Evolutionary conservation across 768 basidiomycete genomes (phyloP).

Genomic region (Hericium coralloides): DNA sequence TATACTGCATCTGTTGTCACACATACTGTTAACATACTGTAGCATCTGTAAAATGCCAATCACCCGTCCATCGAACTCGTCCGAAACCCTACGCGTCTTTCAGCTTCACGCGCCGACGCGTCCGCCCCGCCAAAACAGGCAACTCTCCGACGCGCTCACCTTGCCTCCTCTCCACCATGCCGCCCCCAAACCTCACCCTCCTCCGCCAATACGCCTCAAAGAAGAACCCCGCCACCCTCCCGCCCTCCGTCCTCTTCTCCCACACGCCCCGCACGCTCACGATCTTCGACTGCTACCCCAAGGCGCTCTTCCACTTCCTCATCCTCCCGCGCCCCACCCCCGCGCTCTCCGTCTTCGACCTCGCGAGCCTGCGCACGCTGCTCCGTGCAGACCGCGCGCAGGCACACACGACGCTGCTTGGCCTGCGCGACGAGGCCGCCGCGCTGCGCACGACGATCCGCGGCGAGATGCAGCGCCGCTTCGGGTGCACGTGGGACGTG

Average conservation of each 20-base stretch:
- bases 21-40: neutral
- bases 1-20: neutral
- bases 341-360: constrained; percentile 24
- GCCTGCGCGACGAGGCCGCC: constrained; percentile 48
- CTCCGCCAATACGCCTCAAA: constrained; percentile 52
- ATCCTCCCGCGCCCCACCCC: constrained; percentile 59
- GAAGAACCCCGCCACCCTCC: constrained; percentile 41
- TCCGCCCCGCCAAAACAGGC: neutral
- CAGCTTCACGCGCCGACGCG: neutral
- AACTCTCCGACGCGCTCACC: neutral
- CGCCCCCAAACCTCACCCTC: constrained; percentile 31
- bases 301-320: constrained; percentile 83
- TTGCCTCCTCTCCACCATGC: neutral
- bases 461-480: constrained; percentile 70
- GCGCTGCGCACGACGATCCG: constrained; percentile 51
- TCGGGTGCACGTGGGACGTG: constrained; percentile 69
- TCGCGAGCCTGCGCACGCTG: constrained; percentile 49
- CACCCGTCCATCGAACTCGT: no score
- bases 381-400: constrained; percentile 45
- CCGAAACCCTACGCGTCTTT: neutral
- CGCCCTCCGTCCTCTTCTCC: constrained; percentile 51
- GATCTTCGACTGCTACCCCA: constrained; percentile 70
- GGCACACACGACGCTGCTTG: constrained; percentile 32
- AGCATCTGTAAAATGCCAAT: neutral
- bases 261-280: constrained; percentile 48